phyloP scores from a whole-genome alignment of 73 alveolate genomes.

The Stentor coeruleus region DNA sequence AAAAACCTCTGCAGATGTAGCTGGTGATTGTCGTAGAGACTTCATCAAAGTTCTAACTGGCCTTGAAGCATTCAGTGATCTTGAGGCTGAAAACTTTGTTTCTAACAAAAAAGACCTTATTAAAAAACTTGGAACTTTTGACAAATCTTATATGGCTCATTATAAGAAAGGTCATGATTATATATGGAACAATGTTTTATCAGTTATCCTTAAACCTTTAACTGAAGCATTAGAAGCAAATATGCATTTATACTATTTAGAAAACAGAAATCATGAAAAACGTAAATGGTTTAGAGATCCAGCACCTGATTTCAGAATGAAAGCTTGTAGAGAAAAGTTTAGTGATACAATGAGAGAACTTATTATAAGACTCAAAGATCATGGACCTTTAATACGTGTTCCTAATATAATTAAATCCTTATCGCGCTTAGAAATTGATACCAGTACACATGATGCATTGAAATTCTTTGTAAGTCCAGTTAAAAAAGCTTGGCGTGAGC shows the following conservation, averaged over 20 bases:
- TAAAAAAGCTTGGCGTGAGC: slow-evolving; percentile 15
- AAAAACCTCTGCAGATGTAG: not conserved
- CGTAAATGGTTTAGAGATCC: slow-evolving; percentile 9
- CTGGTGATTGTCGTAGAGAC: not conserved
- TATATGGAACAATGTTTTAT: not conserved
- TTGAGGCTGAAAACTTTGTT: not conserved
- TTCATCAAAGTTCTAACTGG: not conserved
- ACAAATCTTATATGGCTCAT: slow-evolving; percentile 6
- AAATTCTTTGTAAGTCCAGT: slow-evolving; percentile 22
- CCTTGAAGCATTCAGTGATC: not conserved
- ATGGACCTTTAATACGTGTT: not conserved
- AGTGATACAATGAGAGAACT: slow-evolving; percentile 11
- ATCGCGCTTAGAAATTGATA: not conserved
- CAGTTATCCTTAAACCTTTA: not conserved
- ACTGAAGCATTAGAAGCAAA: slow-evolving; percentile 1
- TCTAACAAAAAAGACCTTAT: not conserved
- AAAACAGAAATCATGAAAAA: slow-evolving; percentile 9
- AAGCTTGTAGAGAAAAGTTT: not conserved
- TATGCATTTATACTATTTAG: not conserved
- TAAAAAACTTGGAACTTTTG: not conserved
- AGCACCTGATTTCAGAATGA: slow-evolving; percentile 7
- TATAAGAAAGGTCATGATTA: not conserved
- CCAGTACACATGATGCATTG: not conserved
- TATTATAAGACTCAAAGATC: not conserved
- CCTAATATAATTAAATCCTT: slow-evolving; percentile 6